Conservation (phyloP, 2,329 filamentous ascomycete genomes). For the Talaromyces marneffei region DNA sequence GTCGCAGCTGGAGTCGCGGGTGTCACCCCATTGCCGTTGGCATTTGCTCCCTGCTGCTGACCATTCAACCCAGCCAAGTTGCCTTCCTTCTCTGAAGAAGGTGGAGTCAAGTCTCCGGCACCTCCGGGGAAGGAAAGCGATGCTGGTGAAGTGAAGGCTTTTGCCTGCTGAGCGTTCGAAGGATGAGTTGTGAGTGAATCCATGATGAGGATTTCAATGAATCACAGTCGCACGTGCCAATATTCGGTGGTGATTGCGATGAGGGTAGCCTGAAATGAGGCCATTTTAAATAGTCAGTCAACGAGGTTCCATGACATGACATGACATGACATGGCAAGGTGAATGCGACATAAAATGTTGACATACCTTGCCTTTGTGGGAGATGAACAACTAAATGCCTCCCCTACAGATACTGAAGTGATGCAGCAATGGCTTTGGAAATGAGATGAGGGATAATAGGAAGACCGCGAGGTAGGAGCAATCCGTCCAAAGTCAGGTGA, state of each 20-base stretch:
- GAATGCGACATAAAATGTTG: slow-evolving; percentile 1
- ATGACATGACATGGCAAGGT: not conserved
- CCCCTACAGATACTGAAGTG: slow-evolving; percentile 50
- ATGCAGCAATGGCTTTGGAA: slow-evolving; percentile 13
- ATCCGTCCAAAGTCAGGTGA: slow-evolving; percentile 9
- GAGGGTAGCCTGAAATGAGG: not conserved
- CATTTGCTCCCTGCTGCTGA: slow-evolving; percentile 54
- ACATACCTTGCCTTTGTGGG: slow-evolving; percentile 57
- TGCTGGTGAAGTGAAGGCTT: slow-evolving; percentile 87
- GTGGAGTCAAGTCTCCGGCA: slow-evolving; percentile 75
- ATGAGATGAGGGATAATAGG: not conserved
- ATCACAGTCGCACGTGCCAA: not conserved
- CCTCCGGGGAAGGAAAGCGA: slow-evolving; percentile 89
- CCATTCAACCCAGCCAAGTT: slow-evolving; percentile 43
- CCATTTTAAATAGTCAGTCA: not conserved
- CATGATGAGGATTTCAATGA: slow-evolving; percentile 53
- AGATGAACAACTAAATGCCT: slow-evolving; percentile 99
- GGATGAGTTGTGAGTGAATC: slow-evolving; percentile 89
- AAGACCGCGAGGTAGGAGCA: slow-evolving; percentile 9
- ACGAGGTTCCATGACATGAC: not conserved
- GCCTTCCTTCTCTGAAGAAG: slow-evolving; percentile 64
- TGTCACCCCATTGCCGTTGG: slow-evolving; percentile 70
- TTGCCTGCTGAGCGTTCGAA: slow-evolving; percentile 83
- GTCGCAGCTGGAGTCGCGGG: slow-evolving; percentile 88
- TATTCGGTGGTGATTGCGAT: not conserved